Conservation (phyloP, 306 rosid genomes). For the Hippophae tibetana region DNA sequence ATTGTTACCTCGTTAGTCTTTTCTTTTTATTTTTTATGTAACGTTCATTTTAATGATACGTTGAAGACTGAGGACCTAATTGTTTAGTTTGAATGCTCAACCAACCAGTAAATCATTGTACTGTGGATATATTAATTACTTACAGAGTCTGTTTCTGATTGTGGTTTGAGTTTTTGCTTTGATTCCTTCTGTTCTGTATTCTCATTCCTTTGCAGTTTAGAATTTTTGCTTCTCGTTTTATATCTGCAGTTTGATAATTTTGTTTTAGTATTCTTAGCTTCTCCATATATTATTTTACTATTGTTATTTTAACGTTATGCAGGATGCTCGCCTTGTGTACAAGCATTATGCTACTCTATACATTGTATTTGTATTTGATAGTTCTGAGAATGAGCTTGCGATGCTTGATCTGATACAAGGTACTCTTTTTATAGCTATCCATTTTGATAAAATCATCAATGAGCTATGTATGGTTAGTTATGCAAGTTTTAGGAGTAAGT, state of each 20-base stretch:
- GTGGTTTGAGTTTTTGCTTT: neutral
- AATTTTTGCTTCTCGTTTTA: neutral
- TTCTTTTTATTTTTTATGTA: neutral
- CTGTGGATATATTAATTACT: neutral
- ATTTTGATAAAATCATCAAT: neutral
- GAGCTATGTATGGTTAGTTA: neutral
- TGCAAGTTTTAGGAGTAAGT: too few relatives aligned
- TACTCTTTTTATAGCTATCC: slow-evolving; percentile 9
- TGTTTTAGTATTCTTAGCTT: neutral
- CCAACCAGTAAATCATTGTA: too few relatives aligned
- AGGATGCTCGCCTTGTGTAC: slow-evolving; percentile 89
- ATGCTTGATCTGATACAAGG: slow-evolving; percentile 98
- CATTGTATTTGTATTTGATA: slow-evolving; percentile 75
- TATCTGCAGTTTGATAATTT: neutral
- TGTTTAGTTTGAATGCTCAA: too few relatives aligned
- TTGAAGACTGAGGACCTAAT: too few relatives aligned
- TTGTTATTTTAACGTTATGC: slow-evolving; percentile 2
- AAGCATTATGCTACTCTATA: slow-evolving; percentile 87
- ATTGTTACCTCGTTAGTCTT: neutral
- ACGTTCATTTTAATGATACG: too few relatives aligned
- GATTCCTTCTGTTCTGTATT: neutral
- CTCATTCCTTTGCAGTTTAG: neutral
- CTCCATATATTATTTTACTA: neutral
- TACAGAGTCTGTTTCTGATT: neutral
- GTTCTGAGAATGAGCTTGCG: slow-evolving; percentile 95